Evolutionary conservation across 495 filamentous ascomycete species (phyloP), one percentile per base, ranked within the genome.

Genomic region (Schizothecium vesticola): DNA sequence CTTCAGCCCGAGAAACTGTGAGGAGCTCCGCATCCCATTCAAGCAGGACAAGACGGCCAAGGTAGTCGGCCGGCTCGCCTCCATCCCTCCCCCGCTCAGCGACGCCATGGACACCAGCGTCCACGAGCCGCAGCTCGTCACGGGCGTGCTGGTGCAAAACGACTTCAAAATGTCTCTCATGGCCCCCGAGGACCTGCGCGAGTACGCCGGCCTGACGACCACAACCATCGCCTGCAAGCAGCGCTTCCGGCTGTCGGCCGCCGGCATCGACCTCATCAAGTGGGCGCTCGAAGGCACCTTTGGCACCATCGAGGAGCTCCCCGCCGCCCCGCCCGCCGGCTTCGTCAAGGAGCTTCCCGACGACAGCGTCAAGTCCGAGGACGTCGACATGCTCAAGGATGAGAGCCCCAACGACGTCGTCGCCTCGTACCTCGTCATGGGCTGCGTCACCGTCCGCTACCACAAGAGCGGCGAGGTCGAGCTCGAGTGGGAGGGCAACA

Each of bases 221-320:
- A 97, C 95, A 0, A 94, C 90, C 1, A 93, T 99, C 43, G 88
- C 86, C 22, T 99, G 96, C 83, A 92, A 91, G 72, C 96, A 99
- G 75, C 87, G 91, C 59, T 82, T 98, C 56, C 92, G 86, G 0
- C 86, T 98, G 23, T 91, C 86, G 69, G 93, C 93, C 7, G 95
- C 94, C 7, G 94, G 94, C 61, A 86, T 96, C 64, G 93, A 95
- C 58, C 79, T 99, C 23, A 93, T 99, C 66, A 89, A 89, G 72
- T 99, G 95, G 95, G 92, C 91, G 23, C 85, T 99, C 10, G 93
- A 98, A 75, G 89, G 93, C 69, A 96, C 94, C 1, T 99, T 98
- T 76, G 95, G 95, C 28, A 88, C 78, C 59, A 87, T 97, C 43
- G 90, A 95, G 65, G 89, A 92, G 71, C 77, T 92, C 26, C 82